Evolutionary conservation across 345 rosid genomes (phyloP), one percentile per base, ranked within the genome.

Genomic region (Arabidopsis arenosa): DNA sequence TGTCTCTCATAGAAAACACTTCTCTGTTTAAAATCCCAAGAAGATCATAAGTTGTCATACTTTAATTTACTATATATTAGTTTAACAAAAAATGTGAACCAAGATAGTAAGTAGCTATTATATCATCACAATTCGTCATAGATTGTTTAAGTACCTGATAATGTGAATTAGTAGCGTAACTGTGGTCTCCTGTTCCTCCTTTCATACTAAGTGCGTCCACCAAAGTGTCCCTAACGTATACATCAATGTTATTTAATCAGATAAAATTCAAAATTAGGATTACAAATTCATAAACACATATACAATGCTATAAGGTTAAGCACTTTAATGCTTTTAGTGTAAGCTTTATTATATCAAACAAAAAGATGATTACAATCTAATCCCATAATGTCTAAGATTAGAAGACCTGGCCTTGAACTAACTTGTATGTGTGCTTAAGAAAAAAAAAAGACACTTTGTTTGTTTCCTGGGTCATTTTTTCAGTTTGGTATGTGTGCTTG

Each of bases 161-260:
- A 37, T 62, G 52, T 47, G 77, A 26, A 40, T 73, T 73, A 23
- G 41, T 48, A 64, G 63, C 63, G 7, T 61, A 73, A 55, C 63
- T 63, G 21, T 72, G 39, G 39, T 61, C 76, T 37, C 60, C 69
- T 23, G 47, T 52, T 37, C 77, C 70, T 9, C 44, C 62, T 6
- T 63, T 63, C 77, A 73, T 73, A 9, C 70, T 37, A 39, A 53
- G 70, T 40, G 10, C 75, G 5, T 57, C 10, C 11, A 70, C 23
- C 23, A 70, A 47, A 8, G 66, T 17, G 36, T 70, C 15, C 72
- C 62, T 66, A 36, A 66, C 21, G 13, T 5, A 65, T 23, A 41
- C 12, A 59, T 7, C 3, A 62, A 43, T 5, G 8, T 28, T 39
- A 11, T 39, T 39, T 21, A 37, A 18, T 60, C 32, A 39, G n/a